phyloP scores from a whole-genome alignment of 305 asterid species.

The Salvia sclarea region DNA sequence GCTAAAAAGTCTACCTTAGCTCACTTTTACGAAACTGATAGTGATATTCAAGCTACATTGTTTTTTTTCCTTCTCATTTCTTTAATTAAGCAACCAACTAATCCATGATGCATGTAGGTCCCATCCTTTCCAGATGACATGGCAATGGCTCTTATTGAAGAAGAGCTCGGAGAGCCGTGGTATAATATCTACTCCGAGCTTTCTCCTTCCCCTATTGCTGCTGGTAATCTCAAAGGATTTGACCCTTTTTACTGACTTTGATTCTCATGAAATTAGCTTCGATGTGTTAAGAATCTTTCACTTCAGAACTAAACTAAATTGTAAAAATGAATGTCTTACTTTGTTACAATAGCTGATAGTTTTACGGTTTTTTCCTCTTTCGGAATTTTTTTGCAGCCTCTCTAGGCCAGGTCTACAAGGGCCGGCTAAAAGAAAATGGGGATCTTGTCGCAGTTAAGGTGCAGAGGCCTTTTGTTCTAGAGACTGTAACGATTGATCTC shows the following conservation, averaged over 20 bases:
- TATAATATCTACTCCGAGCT: constrained; percentile 79
- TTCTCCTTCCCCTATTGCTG: constrained; percentile 96
- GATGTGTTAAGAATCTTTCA: neutral
- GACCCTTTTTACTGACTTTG: constrained; percentile 2
- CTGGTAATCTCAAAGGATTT: constrained; percentile 64
- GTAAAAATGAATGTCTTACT: constrained; percentile 10
- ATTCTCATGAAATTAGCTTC: constrained; percentile 8
- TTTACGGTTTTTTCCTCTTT: constrained; percentile 25
- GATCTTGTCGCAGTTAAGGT: constrained; percentile 97
- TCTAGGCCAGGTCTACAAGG: constrained; percentile 98
- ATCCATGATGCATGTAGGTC: constrained; percentile 49
- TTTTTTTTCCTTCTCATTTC: constrained; percentile 6
- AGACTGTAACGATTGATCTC: constrained; percentile 94
- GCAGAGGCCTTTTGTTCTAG: constrained; percentile 98
- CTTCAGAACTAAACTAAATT: constrained; percentile 4
- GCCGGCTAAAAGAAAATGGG: constrained; percentile 90
- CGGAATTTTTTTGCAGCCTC: constrained; percentile 70
- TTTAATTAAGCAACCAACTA: constrained; percentile 19
- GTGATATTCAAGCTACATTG: constrained; percentile 16
- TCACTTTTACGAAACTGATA: neutral
- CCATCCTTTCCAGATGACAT: constrained; percentile 98
- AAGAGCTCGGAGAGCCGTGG: constrained; percentile 99
- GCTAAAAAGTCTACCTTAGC: constrained; percentile 1
- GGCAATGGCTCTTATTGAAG: constrained; percentile 96
- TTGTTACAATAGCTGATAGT: constrained; percentile 28